Evolutionary conservation across 108 stramenopile genomes (phyloP), one percentile per base, ranked within the genome.

Genomic region (Fragilaria radians): DNA sequence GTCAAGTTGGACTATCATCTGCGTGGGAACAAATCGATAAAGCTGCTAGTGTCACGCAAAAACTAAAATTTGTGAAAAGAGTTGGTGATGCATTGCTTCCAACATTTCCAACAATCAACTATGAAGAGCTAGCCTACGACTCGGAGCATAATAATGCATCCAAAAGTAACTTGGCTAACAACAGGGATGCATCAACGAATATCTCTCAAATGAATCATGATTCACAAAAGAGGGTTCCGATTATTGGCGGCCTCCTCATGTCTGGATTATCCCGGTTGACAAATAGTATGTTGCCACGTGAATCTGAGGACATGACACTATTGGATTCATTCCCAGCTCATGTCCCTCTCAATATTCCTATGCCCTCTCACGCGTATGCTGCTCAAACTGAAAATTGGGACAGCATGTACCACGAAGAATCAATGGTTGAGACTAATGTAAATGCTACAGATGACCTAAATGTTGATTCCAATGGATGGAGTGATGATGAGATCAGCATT

Each of bases 211-310:
- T n/a, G n/a, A n/a, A n/a, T n/a, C n/a, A n/a, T 5, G 26, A 32
- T 45, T n/a, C 53, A 19, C 30, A 57, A 2, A 64, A 85, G 57
- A 86, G 86, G 9, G 64, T 70, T 36, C 86, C 87, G 3, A 78
- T 92, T 27, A 70, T 92, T 57, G 86, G 86, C 30, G 85, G 87
- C 1, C 60, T 92, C 25, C 68, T 92, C 36, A 57, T 77, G 52
- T 70, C 73, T 1, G 88, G 88, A 56, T 69, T 78, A 52, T 81
- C 67, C 23, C 70, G 79, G 21, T 60, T 88, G 32, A 81, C 87
- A 5, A 74, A 82, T 3, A 79, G 78, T 52, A 83, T 85, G 7
- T 58, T 74, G 19, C 58, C 82, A 23, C 85, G 85, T 7, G 83
- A 86, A n/a, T 70, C 36, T 42, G 36, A 42, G 14, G 36, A 42